Base-by-base conservation (phyloP, 768 basidiomycete genomes). In the Sistotremastrum niveocremeum region DNA sequence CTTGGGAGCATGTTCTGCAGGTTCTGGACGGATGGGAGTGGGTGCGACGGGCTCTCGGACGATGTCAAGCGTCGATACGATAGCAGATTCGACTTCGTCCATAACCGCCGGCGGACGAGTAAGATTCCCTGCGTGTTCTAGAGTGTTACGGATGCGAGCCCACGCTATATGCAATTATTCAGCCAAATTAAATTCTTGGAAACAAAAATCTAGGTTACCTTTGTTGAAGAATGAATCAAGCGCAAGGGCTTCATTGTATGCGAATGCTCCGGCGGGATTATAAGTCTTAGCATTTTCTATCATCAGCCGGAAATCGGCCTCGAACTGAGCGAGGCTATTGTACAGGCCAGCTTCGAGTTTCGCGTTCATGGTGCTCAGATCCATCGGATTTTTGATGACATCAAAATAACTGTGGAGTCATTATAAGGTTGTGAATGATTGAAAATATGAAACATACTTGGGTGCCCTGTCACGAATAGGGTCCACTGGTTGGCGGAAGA, bases 401-500 rank as follows among this genome's bases (percentile, higher is more conserved):
- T 85, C 80, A 56, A 90, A 89, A 60, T 98, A 98, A 53, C 91
- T 94, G 49, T 37, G 6, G 39, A 5, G n/a, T 30, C 30, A 37
- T 34, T 12, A 37, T 11, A 36, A 43, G 37, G 43, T 10, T 44
- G 38, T 41, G 39, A 47, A 53, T 44, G 12, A 31, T 44, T 20
- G 42, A 48, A 46, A 39, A 46, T 34, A 44, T 31, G 5, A 52
- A 39, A 69, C 74, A 45, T 60, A 94, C 86, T 84, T 84, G 11
- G 87, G 87, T 7, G 89, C 91, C 56, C 77, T 74, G 55, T 95
- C 91, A 52, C 89, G 73, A 37, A 94, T 76, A n/a, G 91, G 91
- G 63, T 95, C 91, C n/a, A 98, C 94, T 33, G 94, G 89, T 48
- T 84, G 78, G 37, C 80, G 66, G 63, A 98, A 98, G 45, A 84